Conservation (phyloP, 2,329 filamentous ascomycete species). For the Ambrosiella cleistominuta region DNA sequence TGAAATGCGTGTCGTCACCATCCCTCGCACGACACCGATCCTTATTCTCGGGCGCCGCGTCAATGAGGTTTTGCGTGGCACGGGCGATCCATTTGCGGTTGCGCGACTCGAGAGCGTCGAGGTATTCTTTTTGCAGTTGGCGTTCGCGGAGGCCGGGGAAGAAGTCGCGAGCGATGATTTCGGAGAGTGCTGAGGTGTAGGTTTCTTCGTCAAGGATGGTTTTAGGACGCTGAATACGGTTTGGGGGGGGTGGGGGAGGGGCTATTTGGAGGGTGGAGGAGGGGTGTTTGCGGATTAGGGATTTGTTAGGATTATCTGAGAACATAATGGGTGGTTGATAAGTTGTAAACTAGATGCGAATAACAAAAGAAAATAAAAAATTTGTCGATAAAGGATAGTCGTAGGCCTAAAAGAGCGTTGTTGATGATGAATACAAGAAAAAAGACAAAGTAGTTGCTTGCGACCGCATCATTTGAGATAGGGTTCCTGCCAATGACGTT, state of each 20-base stretch:
- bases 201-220: constrained; percentile 84
- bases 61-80: constrained; percentile 51
- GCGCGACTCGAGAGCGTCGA: constrained; percentile 76
- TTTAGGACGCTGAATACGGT: constrained; percentile 79
- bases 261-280: constrained; percentile 56
- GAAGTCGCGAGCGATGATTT: constrained; percentile 93
- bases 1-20: constrained; percentile 18
- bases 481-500: too few relatives aligned
- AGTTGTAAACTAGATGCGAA: not conserved
- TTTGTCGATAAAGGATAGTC: not conserved
- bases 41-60: constrained; percentile 43
- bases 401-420: not conserved
- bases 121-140: constrained; percentile 76
- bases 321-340: not conserved
- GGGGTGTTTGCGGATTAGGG: constrained; percentile 49
- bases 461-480: too few relatives aligned
- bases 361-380: not conserved
- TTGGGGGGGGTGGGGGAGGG: constrained; percentile 69
- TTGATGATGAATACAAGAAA: not conserved
- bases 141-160: constrained; percentile 81
- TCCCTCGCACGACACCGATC: not conserved
- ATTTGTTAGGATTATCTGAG: constrained; percentile 26
- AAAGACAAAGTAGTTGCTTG: not conserved
- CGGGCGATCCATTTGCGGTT: constrained; percentile 74
- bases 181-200: constrained; percentile 76